Evolutionary conservation across 1,284 basidiomycete species (phyloP).

Genomic region (Athelia psychrophila): DNA sequence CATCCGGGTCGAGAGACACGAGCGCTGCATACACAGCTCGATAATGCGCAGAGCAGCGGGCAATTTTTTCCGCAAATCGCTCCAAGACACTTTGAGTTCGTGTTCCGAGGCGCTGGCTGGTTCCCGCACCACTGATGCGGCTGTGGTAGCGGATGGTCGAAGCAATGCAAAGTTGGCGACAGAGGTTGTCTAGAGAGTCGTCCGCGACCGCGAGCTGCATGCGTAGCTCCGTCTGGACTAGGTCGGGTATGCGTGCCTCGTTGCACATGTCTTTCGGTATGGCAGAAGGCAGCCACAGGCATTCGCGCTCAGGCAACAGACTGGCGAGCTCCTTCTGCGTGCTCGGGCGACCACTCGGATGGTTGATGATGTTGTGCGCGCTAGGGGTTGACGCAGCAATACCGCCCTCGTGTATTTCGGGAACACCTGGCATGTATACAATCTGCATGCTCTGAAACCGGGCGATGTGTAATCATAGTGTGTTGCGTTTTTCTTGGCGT

Average conservation of each 20-base stretch:
- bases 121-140: background rate
- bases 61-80: background rate
- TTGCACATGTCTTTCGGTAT: background rate
- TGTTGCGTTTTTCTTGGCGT: background rate
- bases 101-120: background rate
- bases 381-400: no score
- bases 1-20: background rate
- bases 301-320: background rate
- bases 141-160: background rate
- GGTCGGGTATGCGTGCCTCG: background rate
- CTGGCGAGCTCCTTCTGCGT: background rate
- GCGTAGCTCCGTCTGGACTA: background rate
- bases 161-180: background rate
- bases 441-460: background rate
- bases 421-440: background rate
- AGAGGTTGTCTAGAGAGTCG: background rate
- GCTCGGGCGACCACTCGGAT: no score
- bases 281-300: background rate
- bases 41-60: background rate
- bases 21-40: background rate
- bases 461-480: background rate
- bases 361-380: no score
- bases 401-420: background rate
- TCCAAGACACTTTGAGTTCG: background rate
- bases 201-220: background rate